These are phyloP conservation scores for Xylaria sp. DNA, from an alignment of 2,329 filamentous ascomycete genomes.

Conservation along the genomic window DNA sequence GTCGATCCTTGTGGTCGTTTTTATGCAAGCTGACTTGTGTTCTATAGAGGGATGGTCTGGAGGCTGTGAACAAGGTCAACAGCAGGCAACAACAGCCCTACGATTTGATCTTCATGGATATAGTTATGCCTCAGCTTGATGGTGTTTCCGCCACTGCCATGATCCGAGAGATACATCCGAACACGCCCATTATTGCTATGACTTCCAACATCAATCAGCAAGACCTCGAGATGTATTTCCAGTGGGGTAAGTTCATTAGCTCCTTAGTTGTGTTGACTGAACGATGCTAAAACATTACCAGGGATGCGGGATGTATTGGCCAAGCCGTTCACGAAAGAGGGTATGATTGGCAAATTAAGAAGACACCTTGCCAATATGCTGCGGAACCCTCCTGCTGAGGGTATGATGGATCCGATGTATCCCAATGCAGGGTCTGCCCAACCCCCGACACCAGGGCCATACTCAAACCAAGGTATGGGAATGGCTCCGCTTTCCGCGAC, in stretches of 20 bases:
- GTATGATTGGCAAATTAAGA: slow-evolving; percentile 84
- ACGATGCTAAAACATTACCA: slow-evolving; percentile 51
- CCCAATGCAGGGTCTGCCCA: slow-evolving; percentile 46
- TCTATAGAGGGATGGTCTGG: slow-evolving; percentile 80
- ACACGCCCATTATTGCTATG: slow-evolving; percentile 95
- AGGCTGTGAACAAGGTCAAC: slow-evolving; percentile 87
- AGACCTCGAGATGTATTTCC: slow-evolving; percentile 96
- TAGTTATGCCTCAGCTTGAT: slow-evolving; percentile 97
- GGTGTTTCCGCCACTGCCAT: slow-evolving; percentile 94
- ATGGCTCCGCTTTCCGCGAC: slow-evolving; percentile 49
- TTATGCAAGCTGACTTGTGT: slow-evolving; percentile 39
- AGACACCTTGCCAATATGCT: slow-evolving; percentile 88
- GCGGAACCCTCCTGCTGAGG: slow-evolving; percentile 67
- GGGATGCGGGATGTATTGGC: slow-evolving; percentile 98
- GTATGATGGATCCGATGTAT: slow-evolving; percentile 49
- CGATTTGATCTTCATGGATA: slow-evolving; percentile 85
- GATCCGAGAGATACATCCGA: slow-evolving; percentile 85
- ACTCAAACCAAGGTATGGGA: slow-evolving; percentile 49
- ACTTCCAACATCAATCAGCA: slow-evolving; percentile 97
- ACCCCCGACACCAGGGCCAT: slow-evolving; percentile 49
- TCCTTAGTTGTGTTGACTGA: not conserved
- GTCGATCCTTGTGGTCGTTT: slow-evolving; percentile 2
- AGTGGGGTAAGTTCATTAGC: slow-evolving; percentile 75
- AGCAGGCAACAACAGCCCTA: slow-evolving; percentile 60
- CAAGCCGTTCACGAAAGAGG: slow-evolving; percentile 93